Evolutionary conservation across 225 moss, liverwort and hornwort genomes (phyloP).

Genomic region (Physcomitrellopsis africana): DNA sequence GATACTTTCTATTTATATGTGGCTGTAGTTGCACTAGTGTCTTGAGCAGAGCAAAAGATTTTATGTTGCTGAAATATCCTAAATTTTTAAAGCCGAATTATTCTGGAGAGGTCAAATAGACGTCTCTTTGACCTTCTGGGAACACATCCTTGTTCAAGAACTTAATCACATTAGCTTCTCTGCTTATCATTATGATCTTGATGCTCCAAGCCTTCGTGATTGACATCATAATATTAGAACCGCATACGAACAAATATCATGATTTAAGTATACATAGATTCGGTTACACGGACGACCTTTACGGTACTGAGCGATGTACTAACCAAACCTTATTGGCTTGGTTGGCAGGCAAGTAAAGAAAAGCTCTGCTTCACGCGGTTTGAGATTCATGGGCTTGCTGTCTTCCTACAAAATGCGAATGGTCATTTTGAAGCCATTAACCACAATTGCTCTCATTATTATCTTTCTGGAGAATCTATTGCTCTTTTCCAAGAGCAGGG

Average conservation of each 20-base stretch:
- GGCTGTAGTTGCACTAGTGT: too few relatives aligned
- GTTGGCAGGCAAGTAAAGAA: conserved; percentile 65
- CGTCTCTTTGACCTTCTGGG: conserved; percentile 43
- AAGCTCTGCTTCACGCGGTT: conserved; percentile 88
- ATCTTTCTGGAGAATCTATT: conserved; percentile 75
- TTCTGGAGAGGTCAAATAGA: conserved; percentile 36
- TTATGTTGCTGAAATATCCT: too few relatives aligned
- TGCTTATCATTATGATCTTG: conserved; percentile 52
- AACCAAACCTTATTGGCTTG: not conserved
- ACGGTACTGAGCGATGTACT: too few relatives aligned
- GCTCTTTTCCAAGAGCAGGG: conserved; percentile 79
- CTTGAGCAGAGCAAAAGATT: too few relatives aligned
- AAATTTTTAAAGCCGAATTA: not conserved
- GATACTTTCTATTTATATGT: too few relatives aligned
- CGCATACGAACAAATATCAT: conserved; percentile 31
- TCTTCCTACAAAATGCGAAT: conserved; percentile 60
- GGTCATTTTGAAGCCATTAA: conserved; percentile 85
- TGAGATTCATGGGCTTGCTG: conserved; percentile 76
- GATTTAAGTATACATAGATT: not conserved
- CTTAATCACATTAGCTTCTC: conserved; percentile 48
- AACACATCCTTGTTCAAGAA: conserved; percentile 43
- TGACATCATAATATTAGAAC: conserved; percentile 50
- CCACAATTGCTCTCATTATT: conserved; percentile 72
- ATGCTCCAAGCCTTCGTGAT: conserved; percentile 49
- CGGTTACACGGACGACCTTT: too few relatives aligned